Evolutionary conservation across 495 filamentous ascomycete genomes (phyloP), one percentile per base, ranked within the genome.

Genomic region (Cladorrhinum samala): DNA sequence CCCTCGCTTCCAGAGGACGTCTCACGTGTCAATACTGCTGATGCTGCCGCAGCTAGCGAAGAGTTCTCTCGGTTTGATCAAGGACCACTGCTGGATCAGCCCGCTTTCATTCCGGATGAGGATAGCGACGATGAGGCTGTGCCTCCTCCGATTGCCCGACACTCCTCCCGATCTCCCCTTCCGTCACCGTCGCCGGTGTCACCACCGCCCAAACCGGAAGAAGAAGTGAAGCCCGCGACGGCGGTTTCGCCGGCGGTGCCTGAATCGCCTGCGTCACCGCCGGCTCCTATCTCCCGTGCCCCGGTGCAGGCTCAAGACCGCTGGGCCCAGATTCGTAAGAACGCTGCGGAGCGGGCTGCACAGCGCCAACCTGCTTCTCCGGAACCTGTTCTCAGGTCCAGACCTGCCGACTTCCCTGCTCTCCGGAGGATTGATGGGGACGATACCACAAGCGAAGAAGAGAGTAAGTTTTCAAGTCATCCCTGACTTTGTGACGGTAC

Each of bases 271-370:
- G 54, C 39, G 3, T 30, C 62, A 5, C 57, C 72, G 44, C 43
- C 59, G 20, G 53, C 39, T 1, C 33, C 47, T 11, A 36, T 42
- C 27, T 44, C 46, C 17, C 39, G 37, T 39, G 36, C 55, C 65
- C 49, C 76, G 67, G 52, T 33, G 27, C 27, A 75, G 65, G 49
- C 66, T 24, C 76, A 83, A 49, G 87, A 92, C 62, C 82, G 91
- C 36, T 98, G 93, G 93, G 92, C 91, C 2, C 88, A 94, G 72
- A 96, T 97, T 53, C 78, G 90, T 53, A 91, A 89, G 78, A 96
- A 96, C 57, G 93, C 93, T 9, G 89, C 88, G 6, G 86, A 92
- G 62, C 79, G 90, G 11, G 84, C 82, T 21, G 80, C 82, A 8
- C 67, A 68, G 47, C 70, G 78, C 39, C 72, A 76, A 41, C 75